Percentiles rank a stretch among this genome's conserved stretches.
These are phyloP conservation scores for Sanchytrium tribonematis DNA, from an alignment of 371 early-diverging fungal genomes.

Conservation along the genomic window DNA sequence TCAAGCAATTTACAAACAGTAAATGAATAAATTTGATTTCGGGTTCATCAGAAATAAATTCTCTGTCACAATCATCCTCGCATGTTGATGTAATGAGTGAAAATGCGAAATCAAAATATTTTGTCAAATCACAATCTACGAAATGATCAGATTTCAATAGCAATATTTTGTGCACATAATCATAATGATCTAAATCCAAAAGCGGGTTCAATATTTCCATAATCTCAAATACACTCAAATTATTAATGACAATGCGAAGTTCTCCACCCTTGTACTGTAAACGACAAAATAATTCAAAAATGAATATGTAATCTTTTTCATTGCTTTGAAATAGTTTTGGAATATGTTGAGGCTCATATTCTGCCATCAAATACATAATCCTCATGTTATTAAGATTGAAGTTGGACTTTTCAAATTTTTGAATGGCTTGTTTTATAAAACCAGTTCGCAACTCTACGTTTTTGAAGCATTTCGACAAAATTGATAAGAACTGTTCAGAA, in stretches of 20 bases:
- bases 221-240: neutral
- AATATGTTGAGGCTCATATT: neutral
- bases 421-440: neutral
- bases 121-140: neutral
- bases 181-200: neutral
- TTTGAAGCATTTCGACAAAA: neutral
- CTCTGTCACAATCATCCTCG: too few species aligned
- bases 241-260: neutral
- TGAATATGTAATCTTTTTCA: neutral
- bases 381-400: neutral
- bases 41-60: too few species aligned
- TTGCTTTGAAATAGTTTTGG: neutral
- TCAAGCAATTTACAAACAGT: too few species aligned
- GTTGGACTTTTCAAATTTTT: neutral
- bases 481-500: neutral
- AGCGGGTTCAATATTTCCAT: neutral
- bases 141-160: neutral
- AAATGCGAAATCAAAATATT: too few species aligned
- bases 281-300: neutral
- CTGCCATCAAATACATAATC: neutral
- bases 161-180: neutral
- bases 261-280: neutral
- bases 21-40: too few species aligned
- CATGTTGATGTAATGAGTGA: too few species aligned
- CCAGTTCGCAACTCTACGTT: neutral